Evolutionary conservation across 495 filamentous ascomycete genomes (phyloP).

Genomic region (Neurospora hispaniola): DNA sequence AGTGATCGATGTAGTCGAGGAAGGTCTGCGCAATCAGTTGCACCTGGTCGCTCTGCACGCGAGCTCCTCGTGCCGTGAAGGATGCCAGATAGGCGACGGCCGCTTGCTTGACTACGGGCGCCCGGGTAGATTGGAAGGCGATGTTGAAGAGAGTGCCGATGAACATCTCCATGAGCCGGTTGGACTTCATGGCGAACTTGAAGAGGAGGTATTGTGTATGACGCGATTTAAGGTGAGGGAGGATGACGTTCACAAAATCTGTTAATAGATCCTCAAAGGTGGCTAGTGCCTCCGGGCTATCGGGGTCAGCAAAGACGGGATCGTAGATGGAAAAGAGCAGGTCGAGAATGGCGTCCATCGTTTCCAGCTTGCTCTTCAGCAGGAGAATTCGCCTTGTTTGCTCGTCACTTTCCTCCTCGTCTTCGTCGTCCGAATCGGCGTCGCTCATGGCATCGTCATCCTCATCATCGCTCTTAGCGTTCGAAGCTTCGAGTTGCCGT

Average conservation of each 20-base stretch:
- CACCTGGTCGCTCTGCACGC: slow-evolving; percentile 63
- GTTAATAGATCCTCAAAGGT: slow-evolving; percentile 63
- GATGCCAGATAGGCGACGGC: slow-evolving; percentile 78
- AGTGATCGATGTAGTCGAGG: slow-evolving; percentile 56
- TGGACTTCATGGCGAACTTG: slow-evolving; percentile 75
- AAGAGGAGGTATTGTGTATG: slow-evolving; percentile 51
- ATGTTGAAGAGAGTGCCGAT: slow-evolving; percentile 64
- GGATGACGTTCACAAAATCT: slow-evolving; percentile 74
- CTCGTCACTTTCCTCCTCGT: slow-evolving; percentile 33
- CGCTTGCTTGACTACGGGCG: slow-evolving; percentile 63
- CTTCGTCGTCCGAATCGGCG: slow-evolving; percentile 39
- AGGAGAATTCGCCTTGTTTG: slow-evolving; percentile 41
- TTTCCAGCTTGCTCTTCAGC: slow-evolving; percentile 71
- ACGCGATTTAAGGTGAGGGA: slow-evolving; percentile 44
- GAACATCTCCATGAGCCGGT: slow-evolving; percentile 66
- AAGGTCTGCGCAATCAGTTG: slow-evolving; percentile 68
- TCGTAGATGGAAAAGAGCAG: slow-evolving; percentile 75
- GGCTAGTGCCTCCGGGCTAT: slow-evolving; percentile 36
- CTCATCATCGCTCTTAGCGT: slow-evolving; percentile 42
- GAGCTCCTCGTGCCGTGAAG: slow-evolving; percentile 79
- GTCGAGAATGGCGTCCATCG: slow-evolving; percentile 89
- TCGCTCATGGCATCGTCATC: slow-evolving; percentile 45
- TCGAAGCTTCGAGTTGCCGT: slow-evolving; percentile 23
- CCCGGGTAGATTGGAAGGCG: slow-evolving; percentile 40
- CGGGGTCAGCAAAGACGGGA: slow-evolving; percentile 49